Base-by-base conservation (phyloP, 371 early-diverging fungal species). In the Circinella minor region DNA sequence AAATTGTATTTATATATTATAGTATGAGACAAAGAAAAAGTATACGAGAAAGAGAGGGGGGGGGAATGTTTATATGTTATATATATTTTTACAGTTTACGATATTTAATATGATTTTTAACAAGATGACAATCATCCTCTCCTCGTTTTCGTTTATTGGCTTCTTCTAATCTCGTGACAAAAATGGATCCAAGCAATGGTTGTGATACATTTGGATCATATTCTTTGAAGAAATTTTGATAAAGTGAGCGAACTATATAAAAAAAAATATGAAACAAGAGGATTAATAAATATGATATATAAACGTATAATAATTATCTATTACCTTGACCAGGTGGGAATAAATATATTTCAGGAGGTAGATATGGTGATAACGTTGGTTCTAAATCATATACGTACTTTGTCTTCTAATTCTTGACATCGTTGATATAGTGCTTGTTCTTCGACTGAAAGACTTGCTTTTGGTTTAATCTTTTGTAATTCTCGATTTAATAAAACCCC, bases 41-140 rank as follows among this genome's bases (percentile, higher is more conserved):
- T 6, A 54, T 6, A 11, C 3, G 43, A 11, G 43, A n/a, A n/a
- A 43, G 43, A 6, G 43, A 6, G 9, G 6, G 43, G 27, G 27
- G 27, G 27, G n/a, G n/a, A n/a, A n/a, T n/a, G n/a, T n/a, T n/a
- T n/a, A 27, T 27, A 43, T 43, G 43, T 6, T 54, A 15, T 54
- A n/a, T 54, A n/a, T 54, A n/a, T 8, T 54, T 54, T 54, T 54
- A 54, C 54, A 54, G 54, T 54, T 54, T 54, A 6, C 54, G 54
- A n/a, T 15, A 15, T 18, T 54, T 54, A 6, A 0, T 54, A 1
- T 6, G 43, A 43, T 43, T 43, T 43, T 27, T 27, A 27, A 27
- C 27, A 48, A 10, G 17, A 13, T 17, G 13, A 48, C 3, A 5
- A 8, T 15, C 54, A 13, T 54, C 54, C 15, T 54, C n/a, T 15